These are phyloP conservation scores for Solanum aculeatissimum DNA, from an alignment of 305 asterid species.

Conservation along the genomic window DNA sequence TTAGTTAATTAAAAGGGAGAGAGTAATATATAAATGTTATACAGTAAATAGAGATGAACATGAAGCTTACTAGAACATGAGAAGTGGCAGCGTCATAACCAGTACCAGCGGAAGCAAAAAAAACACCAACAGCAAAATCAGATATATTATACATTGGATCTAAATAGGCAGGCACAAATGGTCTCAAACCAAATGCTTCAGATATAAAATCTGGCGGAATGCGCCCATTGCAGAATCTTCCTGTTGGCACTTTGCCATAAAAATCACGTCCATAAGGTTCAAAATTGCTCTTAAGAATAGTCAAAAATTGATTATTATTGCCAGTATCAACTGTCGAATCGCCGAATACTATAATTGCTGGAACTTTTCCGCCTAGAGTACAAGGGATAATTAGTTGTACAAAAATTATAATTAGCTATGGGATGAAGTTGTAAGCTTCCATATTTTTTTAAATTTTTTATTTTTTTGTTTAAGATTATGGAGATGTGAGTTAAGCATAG, in stretches of 20 bases:
- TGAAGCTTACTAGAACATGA: constrained; percentile 53
- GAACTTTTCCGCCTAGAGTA: constrained; percentile 27
- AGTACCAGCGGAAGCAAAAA: constrained; percentile 92
- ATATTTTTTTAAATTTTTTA: neutral
- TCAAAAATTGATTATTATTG: constrained; percentile 65
- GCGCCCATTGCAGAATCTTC: constrained; percentile 64
- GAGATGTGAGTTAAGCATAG: neutral
- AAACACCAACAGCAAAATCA: constrained; percentile 70
- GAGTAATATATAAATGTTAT: neutral
- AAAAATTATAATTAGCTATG: neutral
- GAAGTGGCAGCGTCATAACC: constrained; percentile 75
- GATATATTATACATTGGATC: constrained; percentile 55
- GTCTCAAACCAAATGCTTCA: constrained; percentile 62
- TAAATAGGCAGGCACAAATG: constrained; percentile 81
- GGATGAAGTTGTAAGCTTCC: neutral
- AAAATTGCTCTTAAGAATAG: constrained; percentile 60
- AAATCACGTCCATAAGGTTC: constrained; percentile 69
- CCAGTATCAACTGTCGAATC: constrained; percentile 96
- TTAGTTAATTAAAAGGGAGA: neutral
- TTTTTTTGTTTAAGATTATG: neutral
- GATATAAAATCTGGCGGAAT: constrained; percentile 63
- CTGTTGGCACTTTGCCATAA: constrained; percentile 43
- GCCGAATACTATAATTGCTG: constrained; percentile 86
- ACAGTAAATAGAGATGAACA: neutral
- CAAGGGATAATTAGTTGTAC: neutral